Conservation (phyloP, 2,329 filamentous ascomycete species). For the Xylaria digitata region DNA sequence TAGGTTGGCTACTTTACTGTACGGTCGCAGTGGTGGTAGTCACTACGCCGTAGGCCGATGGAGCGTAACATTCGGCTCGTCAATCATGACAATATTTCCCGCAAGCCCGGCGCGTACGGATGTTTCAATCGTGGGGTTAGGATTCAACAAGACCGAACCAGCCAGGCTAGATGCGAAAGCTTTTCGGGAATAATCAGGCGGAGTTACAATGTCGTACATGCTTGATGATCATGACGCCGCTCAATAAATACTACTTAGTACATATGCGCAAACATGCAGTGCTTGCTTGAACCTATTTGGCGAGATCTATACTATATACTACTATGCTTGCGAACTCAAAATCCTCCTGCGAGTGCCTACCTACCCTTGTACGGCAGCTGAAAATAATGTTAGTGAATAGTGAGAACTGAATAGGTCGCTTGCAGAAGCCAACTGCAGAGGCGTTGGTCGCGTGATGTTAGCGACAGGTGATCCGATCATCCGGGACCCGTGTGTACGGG, state of each 20-base stretch:
- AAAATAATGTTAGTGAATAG: constrained; percentile 13
- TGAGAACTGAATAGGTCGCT: not conserved
- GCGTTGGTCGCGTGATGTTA: constrained; percentile 29
- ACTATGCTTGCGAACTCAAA: not conserved
- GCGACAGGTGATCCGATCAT: constrained; percentile 30
- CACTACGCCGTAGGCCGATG: constrained; percentile 15
- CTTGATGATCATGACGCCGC: not conserved
- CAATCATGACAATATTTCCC: constrained; percentile 28
- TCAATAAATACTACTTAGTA: too few relatives aligned
- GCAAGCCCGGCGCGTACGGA: constrained; percentile 27
- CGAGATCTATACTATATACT: not conserved
- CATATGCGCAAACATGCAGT: not conserved
- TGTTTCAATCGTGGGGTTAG: constrained; percentile 23
- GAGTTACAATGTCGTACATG: not conserved
- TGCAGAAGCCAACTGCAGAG: constrained; percentile 18
- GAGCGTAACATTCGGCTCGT: constrained; percentile 34
- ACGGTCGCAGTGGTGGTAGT: not conserved
- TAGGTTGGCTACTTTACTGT: constrained; percentile 8
- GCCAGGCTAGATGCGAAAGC: not conserved
- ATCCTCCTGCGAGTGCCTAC: not conserved
- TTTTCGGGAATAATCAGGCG: not conserved
- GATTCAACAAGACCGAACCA: not conserved
- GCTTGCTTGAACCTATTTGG: not conserved
- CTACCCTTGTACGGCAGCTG: constrained; percentile 12
- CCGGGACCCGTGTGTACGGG: constrained; percentile 32